Conservation (phyloP, 768 basidiomycete species). For the Amanita rimosa region DNA sequence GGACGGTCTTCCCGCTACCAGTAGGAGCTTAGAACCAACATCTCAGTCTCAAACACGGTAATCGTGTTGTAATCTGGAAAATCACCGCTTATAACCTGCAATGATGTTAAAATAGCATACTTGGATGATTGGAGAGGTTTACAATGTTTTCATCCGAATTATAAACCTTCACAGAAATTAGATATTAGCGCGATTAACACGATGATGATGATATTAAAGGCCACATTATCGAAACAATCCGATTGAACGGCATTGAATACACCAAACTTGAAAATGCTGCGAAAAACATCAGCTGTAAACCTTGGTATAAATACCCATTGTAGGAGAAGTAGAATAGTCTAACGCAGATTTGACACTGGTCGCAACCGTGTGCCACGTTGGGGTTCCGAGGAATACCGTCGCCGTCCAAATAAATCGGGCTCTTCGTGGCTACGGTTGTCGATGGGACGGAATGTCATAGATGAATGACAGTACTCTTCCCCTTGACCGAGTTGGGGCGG, state of each 20-base stretch:
- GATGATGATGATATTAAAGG: constrained; percentile 1
- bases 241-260: constrained; percentile 92
- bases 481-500: neutral
- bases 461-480: neutral
- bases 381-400: constrained; percentile 22
- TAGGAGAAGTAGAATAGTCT: constrained; percentile 11
- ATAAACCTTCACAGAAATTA: constrained; percentile 35
- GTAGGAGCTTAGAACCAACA: constrained; percentile 61
- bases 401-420: neutral
- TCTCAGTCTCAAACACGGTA: constrained; percentile 6
- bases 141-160: constrained; percentile 58
- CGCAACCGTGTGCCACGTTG: constrained; percentile 39
- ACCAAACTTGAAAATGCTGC: constrained; percentile 75
- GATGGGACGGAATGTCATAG: neutral
- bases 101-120: neutral
- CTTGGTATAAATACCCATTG: constrained; percentile 6
- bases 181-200: neutral
- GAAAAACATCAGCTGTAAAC: constrained; percentile 67
- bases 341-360: constrained; percentile 67
- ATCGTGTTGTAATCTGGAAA: neutral
- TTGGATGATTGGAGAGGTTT: constrained; percentile 7
- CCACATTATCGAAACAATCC: constrained; percentile 67
- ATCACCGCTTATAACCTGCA: constrained; percentile 66
- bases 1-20: constrained; percentile 89
- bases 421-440: neutral